Evolutionary conservation across 805 yeast genomes (phyloP).

Genomic region (Ogataea wickerhamii): DNA sequence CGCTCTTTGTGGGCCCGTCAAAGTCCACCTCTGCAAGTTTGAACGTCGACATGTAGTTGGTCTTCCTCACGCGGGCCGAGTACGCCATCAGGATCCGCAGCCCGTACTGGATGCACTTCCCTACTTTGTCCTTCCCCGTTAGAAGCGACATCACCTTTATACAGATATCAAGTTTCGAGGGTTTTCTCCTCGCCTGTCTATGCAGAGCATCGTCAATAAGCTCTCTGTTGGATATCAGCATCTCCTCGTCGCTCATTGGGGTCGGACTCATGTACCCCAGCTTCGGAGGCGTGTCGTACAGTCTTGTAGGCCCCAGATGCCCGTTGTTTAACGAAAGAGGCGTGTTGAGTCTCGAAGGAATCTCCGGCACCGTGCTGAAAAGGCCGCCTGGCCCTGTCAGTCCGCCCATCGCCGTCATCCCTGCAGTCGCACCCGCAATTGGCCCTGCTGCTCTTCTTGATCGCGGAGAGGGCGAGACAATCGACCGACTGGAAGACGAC

Average conservation of each 20-base stretch:
- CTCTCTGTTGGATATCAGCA: slow-evolving; percentile 14
- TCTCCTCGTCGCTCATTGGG: slow-evolving; percentile 18
- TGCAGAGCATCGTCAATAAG: slow-evolving; percentile 14
- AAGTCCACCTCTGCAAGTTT: slow-evolving; percentile 21
- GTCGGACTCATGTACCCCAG: slow-evolving; percentile 16
- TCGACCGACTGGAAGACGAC: slow-evolving; percentile 2
- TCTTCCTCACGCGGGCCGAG: slow-evolving; percentile 38
- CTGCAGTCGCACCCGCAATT: not conserved
- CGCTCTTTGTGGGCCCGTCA: slow-evolving; percentile 22
- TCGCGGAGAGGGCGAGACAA: slow-evolving; percentile 1
- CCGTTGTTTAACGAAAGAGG: slow-evolving; percentile 11
- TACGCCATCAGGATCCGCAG: slow-evolving; percentile 49
- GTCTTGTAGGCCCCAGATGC: not conserved
- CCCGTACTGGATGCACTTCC: slow-evolving; percentile 59
- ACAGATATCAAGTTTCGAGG: slow-evolving; percentile 32
- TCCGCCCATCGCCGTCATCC: not conserved
- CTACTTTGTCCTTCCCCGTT: slow-evolving; percentile 69
- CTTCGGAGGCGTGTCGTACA: slow-evolving; percentile 8
- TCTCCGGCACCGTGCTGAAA: slow-evolving; percentile 1
- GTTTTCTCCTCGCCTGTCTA: slow-evolving; percentile 6
- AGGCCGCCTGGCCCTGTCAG: not conserved
- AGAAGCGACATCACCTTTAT: slow-evolving; percentile 51
- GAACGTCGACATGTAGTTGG: slow-evolving; percentile 12
- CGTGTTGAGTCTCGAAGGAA: slow-evolving; percentile 16
- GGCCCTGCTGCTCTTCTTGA: not conserved